Conservation (phyloP, 306 rosid species). For the Gleditsia sinensis region DNA sequence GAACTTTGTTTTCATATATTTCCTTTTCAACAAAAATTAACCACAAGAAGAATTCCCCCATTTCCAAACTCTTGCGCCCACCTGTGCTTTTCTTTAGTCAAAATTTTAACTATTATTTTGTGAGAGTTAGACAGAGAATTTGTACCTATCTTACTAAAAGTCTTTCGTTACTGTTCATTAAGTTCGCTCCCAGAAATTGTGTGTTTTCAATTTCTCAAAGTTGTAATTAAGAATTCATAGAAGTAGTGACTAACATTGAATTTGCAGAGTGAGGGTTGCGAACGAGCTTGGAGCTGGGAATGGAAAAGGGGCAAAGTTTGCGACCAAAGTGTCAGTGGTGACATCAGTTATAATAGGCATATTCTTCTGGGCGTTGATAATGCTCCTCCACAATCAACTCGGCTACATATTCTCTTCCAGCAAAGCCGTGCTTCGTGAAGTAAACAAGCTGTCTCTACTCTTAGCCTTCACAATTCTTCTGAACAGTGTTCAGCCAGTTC, state of each 20-base stretch:
- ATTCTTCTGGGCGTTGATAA: slow-evolving; percentile 60
- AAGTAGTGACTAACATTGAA: too few species aligned
- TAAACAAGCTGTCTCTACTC: slow-evolving; percentile 50
- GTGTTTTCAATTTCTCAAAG: too few species aligned
- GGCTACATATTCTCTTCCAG: slow-evolving; percentile 54
- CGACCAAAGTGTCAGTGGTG: slow-evolving; percentile 56
- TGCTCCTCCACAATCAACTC: slow-evolving; percentile 38
- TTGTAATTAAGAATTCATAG: too few species aligned
- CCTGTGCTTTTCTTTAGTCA: too few species aligned
- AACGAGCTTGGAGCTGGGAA: slow-evolving; percentile 84
- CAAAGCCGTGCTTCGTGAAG: slow-evolving; percentile 46
- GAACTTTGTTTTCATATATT: too few species aligned
- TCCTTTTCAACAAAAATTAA: too few species aligned
- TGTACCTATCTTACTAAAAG: too few species aligned
- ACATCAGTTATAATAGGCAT: slow-evolving; percentile 51
- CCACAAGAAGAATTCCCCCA: too few species aligned
- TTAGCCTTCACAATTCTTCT: slow-evolving; percentile 63
- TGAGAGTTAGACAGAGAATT: too few species aligned
- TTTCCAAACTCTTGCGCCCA: too few species aligned
- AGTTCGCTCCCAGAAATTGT: too few species aligned
- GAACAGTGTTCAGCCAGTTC: slow-evolving; percentile 70
- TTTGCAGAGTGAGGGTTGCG: slow-evolving; percentile 67
- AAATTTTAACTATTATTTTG: too few species aligned
- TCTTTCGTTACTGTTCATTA: neutral
- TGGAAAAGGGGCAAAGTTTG: slow-evolving; percentile 72